A percentile compares a stretch with the other conserved stretches of the same genome.
Conservation (phyloP, 108 stramenopile species). For the Cylindrotheca closterium region DNA sequence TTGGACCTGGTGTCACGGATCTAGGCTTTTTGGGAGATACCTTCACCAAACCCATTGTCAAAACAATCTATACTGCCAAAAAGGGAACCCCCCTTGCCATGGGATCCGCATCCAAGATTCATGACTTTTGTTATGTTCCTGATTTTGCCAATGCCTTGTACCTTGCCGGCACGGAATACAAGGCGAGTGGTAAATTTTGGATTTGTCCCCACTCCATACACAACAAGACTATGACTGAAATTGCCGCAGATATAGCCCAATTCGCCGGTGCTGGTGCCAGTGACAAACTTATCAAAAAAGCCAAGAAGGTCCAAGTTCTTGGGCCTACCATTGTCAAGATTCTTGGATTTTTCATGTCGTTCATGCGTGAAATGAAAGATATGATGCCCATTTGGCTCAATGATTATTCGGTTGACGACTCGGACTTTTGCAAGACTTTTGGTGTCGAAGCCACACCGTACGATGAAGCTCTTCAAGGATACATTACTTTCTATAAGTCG, state of each 20-base stretch:
- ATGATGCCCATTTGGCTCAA: constrained; percentile 34
- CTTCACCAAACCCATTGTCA: constrained; percentile 24
- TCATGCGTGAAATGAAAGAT: constrained; percentile 36
- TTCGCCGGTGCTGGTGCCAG: constrained; percentile 2
- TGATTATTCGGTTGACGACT: constrained; percentile 39
- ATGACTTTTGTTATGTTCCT: constrained; percentile 27
- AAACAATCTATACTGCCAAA: too few relatives aligned
- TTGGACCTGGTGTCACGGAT: constrained; percentile 23
- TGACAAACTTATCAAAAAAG: too few relatives aligned
- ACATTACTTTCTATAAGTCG: constrained; percentile 15
- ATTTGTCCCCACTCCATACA: constrained; percentile 30
- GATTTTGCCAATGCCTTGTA: constrained; percentile 31
- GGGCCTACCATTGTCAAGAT: constrained; percentile 6
- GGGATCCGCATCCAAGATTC: constrained; percentile 21
- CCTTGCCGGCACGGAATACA: constrained; percentile 17
- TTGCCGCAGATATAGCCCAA: constrained; percentile 23
- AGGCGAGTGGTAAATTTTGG: constrained; percentile 30
- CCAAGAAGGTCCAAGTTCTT: constrained; percentile 5
- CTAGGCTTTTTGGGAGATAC: constrained; percentile 31
- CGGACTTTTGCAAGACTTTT: constrained; percentile 24
- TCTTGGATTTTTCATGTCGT: constrained; percentile 17
- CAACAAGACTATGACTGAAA: constrained; percentile 21
- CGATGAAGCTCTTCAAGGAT: constrained; percentile 23
- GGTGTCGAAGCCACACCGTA: constrained; percentile 27
- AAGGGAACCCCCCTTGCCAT: constrained; percentile 17